Evolutionary conservation across 768 basidiomycete genomes (phyloP).

Genomic region (Xerocomus potaroensis): DNA sequence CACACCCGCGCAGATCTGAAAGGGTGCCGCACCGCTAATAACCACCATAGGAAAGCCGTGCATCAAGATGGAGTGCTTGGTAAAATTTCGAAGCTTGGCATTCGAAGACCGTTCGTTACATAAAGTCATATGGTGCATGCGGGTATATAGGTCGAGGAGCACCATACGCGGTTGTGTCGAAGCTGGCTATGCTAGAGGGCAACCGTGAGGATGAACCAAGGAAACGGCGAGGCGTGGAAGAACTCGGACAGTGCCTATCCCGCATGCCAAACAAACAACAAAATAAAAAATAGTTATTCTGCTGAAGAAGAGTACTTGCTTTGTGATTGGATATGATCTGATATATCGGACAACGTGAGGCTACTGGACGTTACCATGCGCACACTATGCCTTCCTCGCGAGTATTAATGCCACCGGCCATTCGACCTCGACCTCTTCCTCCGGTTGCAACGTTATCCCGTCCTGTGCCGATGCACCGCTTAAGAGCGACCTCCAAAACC

Average conservation of each 20-base stretch:
- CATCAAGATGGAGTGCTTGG: no score
- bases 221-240: not conserved
- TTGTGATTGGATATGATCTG: not conserved
- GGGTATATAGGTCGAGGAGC: slow-evolving; percentile 71
- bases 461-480: slow-evolving; percentile 32
- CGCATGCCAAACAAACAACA: not conserved
- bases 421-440: slow-evolving; percentile 33
- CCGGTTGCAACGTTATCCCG: slow-evolving; percentile 5
- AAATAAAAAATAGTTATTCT: not conserved
- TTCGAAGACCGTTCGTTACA: no score
- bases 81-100: no score
- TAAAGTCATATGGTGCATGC: slow-evolving; percentile 52
- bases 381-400: not conserved
- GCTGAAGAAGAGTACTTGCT: not conserved
- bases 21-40: no score
- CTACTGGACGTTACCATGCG: not conserved
- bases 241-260: not conserved
- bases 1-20: no score
- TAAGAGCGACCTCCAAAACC: slow-evolving; percentile 57
- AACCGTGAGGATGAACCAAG: not conserved
- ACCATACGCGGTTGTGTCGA: slow-evolving; percentile 36
- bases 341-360: not conserved
- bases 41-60: no score
- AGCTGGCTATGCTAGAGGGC: not conserved
- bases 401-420: slow-evolving; percentile 39